phyloP scores from a whole-genome alignment of 148 eudicot genomes.

The Vaccinium corymbosum region DNA sequence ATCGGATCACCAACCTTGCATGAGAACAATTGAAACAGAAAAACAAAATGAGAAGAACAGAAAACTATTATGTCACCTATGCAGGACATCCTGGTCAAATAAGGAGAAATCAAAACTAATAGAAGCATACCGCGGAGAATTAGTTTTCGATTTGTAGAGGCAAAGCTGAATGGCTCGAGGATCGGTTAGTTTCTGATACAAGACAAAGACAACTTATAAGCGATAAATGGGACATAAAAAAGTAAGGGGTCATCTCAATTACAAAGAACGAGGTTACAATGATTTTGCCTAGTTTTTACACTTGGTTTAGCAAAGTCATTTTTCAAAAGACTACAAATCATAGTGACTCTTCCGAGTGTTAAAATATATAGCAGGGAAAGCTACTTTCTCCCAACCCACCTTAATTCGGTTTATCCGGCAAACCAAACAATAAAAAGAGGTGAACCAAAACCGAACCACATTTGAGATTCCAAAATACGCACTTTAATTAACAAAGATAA shows the following conservation, averaged over 20 bases:
- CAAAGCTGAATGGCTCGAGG: slow-evolving; percentile 34
- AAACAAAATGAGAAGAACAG: background rate
- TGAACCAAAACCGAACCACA: slow-evolving; percentile 10
- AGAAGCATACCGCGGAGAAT: slow-evolving; percentile 32
- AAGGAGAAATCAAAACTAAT: background rate
- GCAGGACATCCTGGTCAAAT: background rate
- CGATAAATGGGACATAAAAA: background rate
- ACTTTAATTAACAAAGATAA: background rate
- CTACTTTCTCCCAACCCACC: background rate
- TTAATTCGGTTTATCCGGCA: background rate
- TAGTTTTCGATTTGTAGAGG: slow-evolving; percentile 49
- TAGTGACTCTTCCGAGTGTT: background rate
- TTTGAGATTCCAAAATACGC: background rate
- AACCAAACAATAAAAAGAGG: background rate
- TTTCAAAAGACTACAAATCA: background rate
- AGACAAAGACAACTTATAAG: slow-evolving; percentile 3
- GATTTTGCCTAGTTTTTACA: background rate
- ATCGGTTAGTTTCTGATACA: slow-evolving; percentile 33
- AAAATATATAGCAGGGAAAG: background rate
- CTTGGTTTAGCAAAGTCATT: background rate
- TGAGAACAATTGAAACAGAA: background rate
- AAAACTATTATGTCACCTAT: background rate
- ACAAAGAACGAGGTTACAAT: background rate
- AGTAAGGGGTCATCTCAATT: background rate
- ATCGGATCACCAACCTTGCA: slow-evolving; percentile 8